phyloP scores from a whole-genome alignment of 2,329 filamentous ascomycete genomes.

The Hypoxylon sp. region DNA sequence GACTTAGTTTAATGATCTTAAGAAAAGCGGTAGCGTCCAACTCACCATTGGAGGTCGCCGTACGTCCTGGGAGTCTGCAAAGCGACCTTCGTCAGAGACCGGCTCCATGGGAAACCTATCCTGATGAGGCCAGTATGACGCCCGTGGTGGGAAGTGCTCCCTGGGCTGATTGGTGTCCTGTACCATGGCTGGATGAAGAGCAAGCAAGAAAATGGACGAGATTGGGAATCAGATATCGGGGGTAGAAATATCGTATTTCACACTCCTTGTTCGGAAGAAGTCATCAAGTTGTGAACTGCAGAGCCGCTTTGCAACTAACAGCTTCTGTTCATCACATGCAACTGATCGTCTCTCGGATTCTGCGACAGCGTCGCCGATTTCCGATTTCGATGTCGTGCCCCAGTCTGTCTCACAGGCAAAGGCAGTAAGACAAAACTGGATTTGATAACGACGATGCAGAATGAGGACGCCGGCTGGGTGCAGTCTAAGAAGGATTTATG shows the following conservation, averaged over 20 bases:
- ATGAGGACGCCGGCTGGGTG: constrained; percentile 32
- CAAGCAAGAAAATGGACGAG: constrained; percentile 36
- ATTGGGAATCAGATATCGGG: constrained; percentile 21
- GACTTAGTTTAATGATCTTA: constrained; percentile 36
- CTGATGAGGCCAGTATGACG: constrained; percentile 51
- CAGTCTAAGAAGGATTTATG: constrained; percentile 36
- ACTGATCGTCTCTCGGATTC: constrained; percentile 17
- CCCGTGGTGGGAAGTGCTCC: constrained; percentile 57
- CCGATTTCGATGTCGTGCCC: constrained; percentile 38
- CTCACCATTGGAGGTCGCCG: constrained; percentile 60
- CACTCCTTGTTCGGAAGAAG: constrained; percentile 6
- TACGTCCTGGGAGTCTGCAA: constrained; percentile 55
- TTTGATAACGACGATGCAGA: constrained; percentile 34
- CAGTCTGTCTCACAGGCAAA: constrained; percentile 35
- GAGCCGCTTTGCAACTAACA: constrained; percentile 31
- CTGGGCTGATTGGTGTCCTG: constrained; percentile 56
- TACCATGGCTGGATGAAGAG: constrained; percentile 56
- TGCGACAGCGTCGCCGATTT: constrained; percentile 35
- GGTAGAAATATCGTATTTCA: constrained; percentile 30
- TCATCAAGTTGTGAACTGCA: constrained; percentile 26
- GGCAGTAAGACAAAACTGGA: constrained; percentile 32
- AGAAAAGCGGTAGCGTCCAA: constrained; percentile 6
- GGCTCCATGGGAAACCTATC: constrained; percentile 48
- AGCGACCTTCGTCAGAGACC: constrained; percentile 54
- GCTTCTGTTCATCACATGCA: constrained; percentile 40